phyloP scores from a whole-genome alignment of 2,329 filamentous ascomycete species.

The Alternaria tenuissima region DNA sequence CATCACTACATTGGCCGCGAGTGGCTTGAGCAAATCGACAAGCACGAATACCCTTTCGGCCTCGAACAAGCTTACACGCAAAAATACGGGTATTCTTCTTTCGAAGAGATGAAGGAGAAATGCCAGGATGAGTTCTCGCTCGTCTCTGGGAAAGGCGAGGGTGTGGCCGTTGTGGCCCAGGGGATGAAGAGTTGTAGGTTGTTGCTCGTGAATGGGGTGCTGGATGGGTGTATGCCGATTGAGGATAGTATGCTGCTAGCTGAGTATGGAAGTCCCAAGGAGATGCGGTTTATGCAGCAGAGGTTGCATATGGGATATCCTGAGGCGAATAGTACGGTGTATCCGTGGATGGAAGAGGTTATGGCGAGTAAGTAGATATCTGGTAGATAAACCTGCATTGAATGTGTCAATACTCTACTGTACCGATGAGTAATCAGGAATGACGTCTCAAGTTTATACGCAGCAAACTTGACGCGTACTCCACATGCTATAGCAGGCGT shows the following conservation, averaged over 20 bases:
- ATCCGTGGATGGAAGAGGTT: constrained; percentile 44
- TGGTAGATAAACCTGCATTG: no score
- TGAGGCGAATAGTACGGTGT: constrained; percentile 42
- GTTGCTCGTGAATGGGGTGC: constrained; percentile 64
- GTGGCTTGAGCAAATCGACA: constrained; percentile 62
- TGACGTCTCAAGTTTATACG: no score
- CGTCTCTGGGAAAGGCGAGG: constrained; percentile 61
- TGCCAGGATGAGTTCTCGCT: constrained; percentile 61
- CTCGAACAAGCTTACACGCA: constrained; percentile 58
- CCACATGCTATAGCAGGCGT: no score
- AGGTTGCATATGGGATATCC: constrained; percentile 59
- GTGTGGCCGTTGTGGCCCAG: constrained; percentile 45
- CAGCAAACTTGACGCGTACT: no score
- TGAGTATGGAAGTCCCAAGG: constrained; percentile 62
- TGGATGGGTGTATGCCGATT: constrained; percentile 68
- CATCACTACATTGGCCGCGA: constrained; percentile 65
- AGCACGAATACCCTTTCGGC: constrained; percentile 67
- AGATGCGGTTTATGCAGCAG: constrained; percentile 56
- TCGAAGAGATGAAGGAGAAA: constrained; percentile 57
- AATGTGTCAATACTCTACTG: no score
- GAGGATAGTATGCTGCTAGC: constrained; percentile 65
- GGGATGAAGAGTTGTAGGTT: constrained; percentile 57
- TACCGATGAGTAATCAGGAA: no score
- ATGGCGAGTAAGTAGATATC: constrained; percentile 14
- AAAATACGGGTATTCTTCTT: constrained; percentile 54